Evolutionary conservation across 1,139 yeast species (phyloP), one percentile per base, ranked within the genome.

Genomic region (Geotrichum fermentans): DNA sequence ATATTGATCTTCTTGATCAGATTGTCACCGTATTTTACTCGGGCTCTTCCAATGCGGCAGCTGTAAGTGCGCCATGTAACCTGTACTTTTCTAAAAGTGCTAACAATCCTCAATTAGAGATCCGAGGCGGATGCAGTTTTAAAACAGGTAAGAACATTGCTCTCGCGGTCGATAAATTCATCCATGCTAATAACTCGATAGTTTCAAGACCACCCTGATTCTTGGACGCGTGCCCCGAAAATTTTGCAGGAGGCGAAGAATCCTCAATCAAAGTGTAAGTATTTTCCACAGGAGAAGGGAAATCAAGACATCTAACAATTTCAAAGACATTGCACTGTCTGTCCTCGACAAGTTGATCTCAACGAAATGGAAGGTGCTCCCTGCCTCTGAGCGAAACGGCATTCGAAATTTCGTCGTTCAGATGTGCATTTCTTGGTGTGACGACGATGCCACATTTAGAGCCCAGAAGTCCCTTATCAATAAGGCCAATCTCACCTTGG

Each of bases 221-320:
- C 97, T 29, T 92, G 99, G 99, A 88, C 86, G 58, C 79, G 85
- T 52, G 94, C 96, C 28, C 97, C 92, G 62, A 82, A 83, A 65
- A 90, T 92, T 54, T 74, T 92, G 59, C 92, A 92, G 58, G 77
- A 73, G 57, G 82, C 95, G 6, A 72, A 72, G 50, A 86, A 89
- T 64, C 75, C 96, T 34, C 96, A 92, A 66, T 78, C 96, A 34
- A 92, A 90, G 70, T 94, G 83, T 58, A 52, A 16, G 57, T 47
- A 6, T n/a, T n/a, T n/a, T n/a, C n/a, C n/a, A n/a, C n/a, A n/a
- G n/a, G n/a, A n/a, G n/a, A n/a, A n/a, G n/a, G n/a, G n/a, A n/a
- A n/a, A n/a, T n/a, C n/a, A n/a, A n/a, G n/a, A n/a, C n/a, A n/a
- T n/a, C n/a, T 40, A 29, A 40, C 34, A 2, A 43, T 2, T 20